Evolutionary conservation across 257 asterid genomes (phyloP), one percentile per base, ranked within the genome.

Genomic region (Capsicum chinense): DNA sequence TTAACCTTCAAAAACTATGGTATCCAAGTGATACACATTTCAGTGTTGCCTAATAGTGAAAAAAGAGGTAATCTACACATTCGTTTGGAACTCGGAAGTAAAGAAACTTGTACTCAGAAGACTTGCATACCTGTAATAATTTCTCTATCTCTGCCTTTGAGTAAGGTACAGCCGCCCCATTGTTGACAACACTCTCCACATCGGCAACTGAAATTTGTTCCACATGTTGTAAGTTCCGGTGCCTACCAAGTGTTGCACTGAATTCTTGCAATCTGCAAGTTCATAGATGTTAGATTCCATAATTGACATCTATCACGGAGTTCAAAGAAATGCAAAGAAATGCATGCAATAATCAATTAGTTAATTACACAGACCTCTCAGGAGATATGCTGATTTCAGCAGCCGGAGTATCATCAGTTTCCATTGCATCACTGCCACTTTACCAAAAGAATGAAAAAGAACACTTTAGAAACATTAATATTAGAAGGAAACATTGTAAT

Each of bases 181-280:
- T 85, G 90, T 96, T 94, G 26, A 96, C 97, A 63, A 87, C 97
- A 48, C 88, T 94, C 71, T 89, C 94, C 44, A 96, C 88, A 84
- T 94, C 99, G 79, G 91, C 89, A 73, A 94, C 88, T 26, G 93
- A 50, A 92, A 94, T 91, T 84, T 92, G 94, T 54, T 92, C 97
- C 58, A 94, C 80, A 83, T 92, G 98, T 35, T 92, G 98, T 56
- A 93, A 87, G 79, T 88, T 94, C 83, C 90, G 90, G 81, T 96
- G 87, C 93, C 87, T 90, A 84, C 98, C 98, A 14, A 96, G 89
- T 10, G 92, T 90, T 42, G 91, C 88, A 37, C 92, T 89, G 84
- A 96, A 94, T 13, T 93, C 92, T 59, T 94, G 95, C 83, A 93
- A 83, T 87, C 99, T 96, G 90, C 88, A 83, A 15, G 35, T 35